Evolutionary conservation across 306 rosid genomes (phyloP), one percentile per base, ranked within the genome.

Genomic region (Cucurbita ficifolia): DNA sequence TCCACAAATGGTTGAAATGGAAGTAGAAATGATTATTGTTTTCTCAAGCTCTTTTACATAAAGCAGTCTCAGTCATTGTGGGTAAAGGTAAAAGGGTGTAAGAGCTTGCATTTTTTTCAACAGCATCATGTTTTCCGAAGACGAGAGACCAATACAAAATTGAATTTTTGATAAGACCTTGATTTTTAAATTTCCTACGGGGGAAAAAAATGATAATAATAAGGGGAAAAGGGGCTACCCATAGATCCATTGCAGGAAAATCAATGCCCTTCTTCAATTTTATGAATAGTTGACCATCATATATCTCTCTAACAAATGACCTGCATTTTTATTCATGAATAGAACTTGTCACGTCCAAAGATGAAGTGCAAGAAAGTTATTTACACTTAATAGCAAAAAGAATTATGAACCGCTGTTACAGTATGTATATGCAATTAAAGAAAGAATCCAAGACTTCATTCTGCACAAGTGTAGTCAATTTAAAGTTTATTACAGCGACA

Each of bases 221-320:
- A n/a, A 67, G 17, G 38, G 49, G 71, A 50, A 70, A 70, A 62
- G 11, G 75, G 80, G 90, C 57, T 75, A 93, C 97, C 98, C 98
- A 93, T 56, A 84, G 97, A 80, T 93, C 97, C 97, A 90, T 93
- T 74, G 92, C 92, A 60, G 97, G 98, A 64, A 93, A 84, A 68
- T 84, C 75, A 75, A 84, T 29, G 42, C 98, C 98, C 79, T 88
- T 88, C 80, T 88, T 89, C 84, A 93, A 83, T 86, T 86, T 93
- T 61, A 93, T 64, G 65, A 83, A 82, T 49, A 93, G 81, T 52
- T 86, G 94, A 14, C 98, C 98, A 61, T 90, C 89, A 78, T 93
- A 93, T 78, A 88, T 81, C 82, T 93, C 94, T 75, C 83, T 89
- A 70, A 90, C 81, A 82, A 93, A 93, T 51, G 81, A 83, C 87